phyloP scores from a whole-genome alignment of 1,139 yeast genomes.

The Magnusiomyces magnusii region DNA sequence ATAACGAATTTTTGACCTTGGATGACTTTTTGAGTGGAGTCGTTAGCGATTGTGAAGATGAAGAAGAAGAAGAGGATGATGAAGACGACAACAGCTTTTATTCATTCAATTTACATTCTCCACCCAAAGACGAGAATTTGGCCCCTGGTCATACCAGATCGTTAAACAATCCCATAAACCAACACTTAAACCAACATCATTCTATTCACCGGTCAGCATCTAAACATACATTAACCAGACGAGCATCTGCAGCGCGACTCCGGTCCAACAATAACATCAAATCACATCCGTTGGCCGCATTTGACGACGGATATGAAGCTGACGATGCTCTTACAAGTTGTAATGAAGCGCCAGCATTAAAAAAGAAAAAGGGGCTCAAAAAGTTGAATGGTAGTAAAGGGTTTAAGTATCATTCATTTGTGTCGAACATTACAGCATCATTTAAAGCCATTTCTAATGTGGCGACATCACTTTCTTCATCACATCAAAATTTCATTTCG shows the following conservation, averaged over 20 bases:
- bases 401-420: conserved; percentile 16
- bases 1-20: neutral
- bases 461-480: conserved; percentile 25
- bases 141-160: neutral
- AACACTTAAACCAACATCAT: neutral
- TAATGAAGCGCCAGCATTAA: conserved; percentile 4
- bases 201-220: neutral
- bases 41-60: conserved; percentile 8
- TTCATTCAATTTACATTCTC: neutral
- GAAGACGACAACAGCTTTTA: conserved; percentile 2
- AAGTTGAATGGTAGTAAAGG: neutral
- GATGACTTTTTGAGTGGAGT: conserved; percentile 3
- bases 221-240: neutral
- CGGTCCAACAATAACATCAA: neutral
- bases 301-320: conserved; percentile 4
- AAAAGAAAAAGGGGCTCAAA: neutral
- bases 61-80: conserved; percentile 9
- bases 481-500: conserved; percentile 21
- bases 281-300: conserved; percentile 14
- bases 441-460: conserved; percentile 25
- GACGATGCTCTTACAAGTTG: neutral
- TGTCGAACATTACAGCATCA: conserved; percentile 25
- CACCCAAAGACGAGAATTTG: neutral
- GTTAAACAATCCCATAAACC: neutral
- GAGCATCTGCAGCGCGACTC: neutral